Conservation (phyloP, 2,329 filamentous ascomycete species). For the Exophiala oligosperma region DNA sequence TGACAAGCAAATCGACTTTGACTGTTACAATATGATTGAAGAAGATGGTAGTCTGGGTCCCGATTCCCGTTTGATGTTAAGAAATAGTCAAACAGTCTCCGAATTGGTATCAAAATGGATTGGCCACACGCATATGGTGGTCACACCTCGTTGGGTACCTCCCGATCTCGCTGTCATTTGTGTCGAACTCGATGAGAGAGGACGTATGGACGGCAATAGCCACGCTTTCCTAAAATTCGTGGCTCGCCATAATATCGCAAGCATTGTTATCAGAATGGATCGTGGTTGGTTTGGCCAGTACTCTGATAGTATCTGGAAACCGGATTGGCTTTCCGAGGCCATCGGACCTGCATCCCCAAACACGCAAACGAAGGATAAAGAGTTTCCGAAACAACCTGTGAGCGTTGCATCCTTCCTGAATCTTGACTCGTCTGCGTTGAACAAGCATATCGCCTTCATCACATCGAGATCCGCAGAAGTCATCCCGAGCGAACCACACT, state of each 20-base stretch:
- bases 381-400: slow-evolving; percentile 42
- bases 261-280: slow-evolving; percentile 46
- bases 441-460: slow-evolving; percentile 47
- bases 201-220: slow-evolving; percentile 29
- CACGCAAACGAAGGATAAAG: not conserved
- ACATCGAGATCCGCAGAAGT: slow-evolving; percentile 10
- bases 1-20: slow-evolving; percentile 46
- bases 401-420: slow-evolving; percentile 49
- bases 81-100: slow-evolving; percentile 29
- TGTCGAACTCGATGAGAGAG: slow-evolving; percentile 31
- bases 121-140: slow-evolving; percentile 39
- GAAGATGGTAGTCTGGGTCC: not conserved
- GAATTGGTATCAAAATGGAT: slow-evolving; percentile 40
- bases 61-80: slow-evolving; percentile 34
- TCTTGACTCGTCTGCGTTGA: slow-evolving; percentile 48
- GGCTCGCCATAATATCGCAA: slow-evolving; percentile 44
- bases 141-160: slow-evolving; percentile 43
- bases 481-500: no score
- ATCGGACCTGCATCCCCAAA: slow-evolving; percentile 33
- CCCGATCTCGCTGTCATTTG: slow-evolving; percentile 50
- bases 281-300: slow-evolving; percentile 39
- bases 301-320: slow-evolving; percentile 22
- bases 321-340: slow-evolving; percentile 42
- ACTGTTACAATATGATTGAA: slow-evolving; percentile 40
- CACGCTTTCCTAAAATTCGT: slow-evolving; percentile 39